These are phyloP conservation scores for Aspergillus diversus DNA, from an alignment of 495 filamentous ascomycete genomes.

Conservation along the genomic window DNA sequence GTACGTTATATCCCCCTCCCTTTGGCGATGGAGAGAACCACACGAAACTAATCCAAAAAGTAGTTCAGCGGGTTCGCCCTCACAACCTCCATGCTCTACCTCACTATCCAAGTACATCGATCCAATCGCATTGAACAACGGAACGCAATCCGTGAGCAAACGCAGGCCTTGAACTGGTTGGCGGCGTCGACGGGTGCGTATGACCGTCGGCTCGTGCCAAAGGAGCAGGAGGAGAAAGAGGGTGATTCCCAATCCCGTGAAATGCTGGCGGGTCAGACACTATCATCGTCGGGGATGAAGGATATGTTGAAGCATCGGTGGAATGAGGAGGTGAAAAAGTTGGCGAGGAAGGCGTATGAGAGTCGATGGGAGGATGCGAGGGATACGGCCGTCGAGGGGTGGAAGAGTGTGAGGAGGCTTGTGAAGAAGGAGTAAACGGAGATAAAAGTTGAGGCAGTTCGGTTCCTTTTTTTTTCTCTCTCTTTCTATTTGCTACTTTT, in stretches of 20 bases:
- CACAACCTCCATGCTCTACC: slow-evolving; percentile 79
- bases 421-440: slow-evolving; percentile 40
- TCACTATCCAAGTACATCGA: slow-evolving; percentile 74
- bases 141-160: slow-evolving; percentile 70
- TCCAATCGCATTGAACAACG: slow-evolving; percentile 71
- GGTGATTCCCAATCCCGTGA: slow-evolving; percentile 28
- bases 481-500: neutral
- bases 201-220: slow-evolving; percentile 42
- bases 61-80: slow-evolving; percentile 81
- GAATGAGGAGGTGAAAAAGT: slow-evolving; percentile 73
- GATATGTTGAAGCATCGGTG: slow-evolving; percentile 77
- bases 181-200: slow-evolving; percentile 50
- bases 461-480: neutral
- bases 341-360: slow-evolving; percentile 68
- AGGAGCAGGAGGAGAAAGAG: slow-evolving; percentile 21
- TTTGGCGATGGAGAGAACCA: slow-evolving; percentile 14
- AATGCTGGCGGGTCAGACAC: slow-evolving; percentile 20
- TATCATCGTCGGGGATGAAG: slow-evolving; percentile 50
- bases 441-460: neutral
- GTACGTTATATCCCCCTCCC: slow-evolving; percentile 56
- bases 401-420: slow-evolving; percentile 34
- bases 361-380: slow-evolving; percentile 65
- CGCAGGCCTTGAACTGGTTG: slow-evolving; percentile 61
- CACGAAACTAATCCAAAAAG: neutral
- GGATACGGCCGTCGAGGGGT: slow-evolving; percentile 44